Evolutionary conservation across 2,329 filamentous ascomycete species (phyloP), one percentile per base, ranked within the genome.

Genomic region (Epichloe aotearoae): DNA sequence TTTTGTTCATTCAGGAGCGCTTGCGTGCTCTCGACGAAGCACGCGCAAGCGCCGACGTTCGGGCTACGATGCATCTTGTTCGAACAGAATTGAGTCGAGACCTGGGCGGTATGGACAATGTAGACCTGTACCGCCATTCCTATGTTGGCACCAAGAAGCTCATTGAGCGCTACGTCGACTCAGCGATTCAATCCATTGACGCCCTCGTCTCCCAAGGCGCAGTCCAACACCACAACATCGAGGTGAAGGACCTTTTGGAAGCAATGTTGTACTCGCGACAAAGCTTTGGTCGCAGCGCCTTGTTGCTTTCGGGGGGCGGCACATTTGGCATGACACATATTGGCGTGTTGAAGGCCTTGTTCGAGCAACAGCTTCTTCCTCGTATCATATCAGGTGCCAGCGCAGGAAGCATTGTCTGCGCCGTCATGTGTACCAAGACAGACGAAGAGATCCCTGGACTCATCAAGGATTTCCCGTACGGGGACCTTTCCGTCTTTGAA

Each of bases 291-390:
- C 77, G 88, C 54, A 93, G 84, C 55, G 89, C 88, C 0, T 69
- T 95, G 47, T 72, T 94, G 10, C 72, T 95, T 10, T 94, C 88
- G 4, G 89, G 89, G 7, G 7, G 89, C 2, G 88, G 85, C 1
- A 93, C 89, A 1, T 88, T 94, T 67, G 89, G 89, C 40, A 94
- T 95, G 86, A 86, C 86, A 53, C 89, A 95, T 63, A 85, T 95
- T 50, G 89, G 89, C 1, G 88, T 95, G 3, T 71, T 94, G 50
- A 94, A 94, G 65, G 77, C 84, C 4, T 73, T 95, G 3, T 89
- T 83, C 64, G 82, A 93, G 60, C 75, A 79, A 3, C 77, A 79
- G 7, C 73, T 95, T 12, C 73, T 95, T 2, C 89, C 89, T 3
- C 82, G 88, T 45, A 90, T 95, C 62, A 87, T 95, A 48, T 94